These are phyloP conservation scores for Arachis hypogaea DNA, from an alignment of 306 rosid genomes.

Conservation along the genomic window DNA sequence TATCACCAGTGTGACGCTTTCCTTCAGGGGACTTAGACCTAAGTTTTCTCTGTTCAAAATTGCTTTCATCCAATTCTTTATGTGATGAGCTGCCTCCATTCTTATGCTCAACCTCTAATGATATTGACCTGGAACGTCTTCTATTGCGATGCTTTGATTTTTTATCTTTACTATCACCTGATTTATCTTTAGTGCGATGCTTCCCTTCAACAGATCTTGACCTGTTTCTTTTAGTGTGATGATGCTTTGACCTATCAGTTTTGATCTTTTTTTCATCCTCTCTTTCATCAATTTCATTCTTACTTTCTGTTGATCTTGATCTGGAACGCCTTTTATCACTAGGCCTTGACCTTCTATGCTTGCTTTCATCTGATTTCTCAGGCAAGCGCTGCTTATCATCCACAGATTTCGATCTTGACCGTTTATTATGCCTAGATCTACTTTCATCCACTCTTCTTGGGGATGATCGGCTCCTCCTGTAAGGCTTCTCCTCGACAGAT, in stretches of 20 bases:
- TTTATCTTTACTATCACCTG: constrained; percentile 54
- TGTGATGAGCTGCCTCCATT: constrained; percentile 52
- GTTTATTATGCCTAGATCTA: constrained; percentile 61
- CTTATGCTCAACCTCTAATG: constrained; percentile 59
- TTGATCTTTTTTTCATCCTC: constrained; percentile 44
- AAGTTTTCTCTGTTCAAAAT: constrained; percentile 46
- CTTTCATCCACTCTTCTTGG: constrained; percentile 69
- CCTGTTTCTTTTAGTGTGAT: constrained; percentile 58
- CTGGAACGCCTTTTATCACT: constrained; percentile 71
- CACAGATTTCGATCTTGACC: constrained; percentile 80
- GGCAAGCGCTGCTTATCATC: constrained; percentile 57
- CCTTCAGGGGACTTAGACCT: constrained; percentile 67
- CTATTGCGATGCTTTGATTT: constrained; percentile 74
- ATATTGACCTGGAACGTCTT: constrained; percentile 73
- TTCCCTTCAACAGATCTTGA: constrained; percentile 67
- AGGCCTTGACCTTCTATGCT: constrained; percentile 56
- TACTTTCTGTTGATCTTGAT: constrained; percentile 72
- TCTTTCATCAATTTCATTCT: constrained; percentile 51
- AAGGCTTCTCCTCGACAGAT: constrained; percentile 67
- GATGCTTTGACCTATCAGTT: constrained; percentile 57
- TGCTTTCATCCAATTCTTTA: constrained; percentile 46
- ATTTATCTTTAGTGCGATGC: constrained; percentile 57
- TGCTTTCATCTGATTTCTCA: constrained; percentile 51
- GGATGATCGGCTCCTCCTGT: constrained; percentile 54
- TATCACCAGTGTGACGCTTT: constrained; percentile 47